These are phyloP conservation scores for Hyaloscypha hepaticicola DNA, from an alignment of 495 filamentous ascomycete species.

Conservation along the genomic window DNA sequence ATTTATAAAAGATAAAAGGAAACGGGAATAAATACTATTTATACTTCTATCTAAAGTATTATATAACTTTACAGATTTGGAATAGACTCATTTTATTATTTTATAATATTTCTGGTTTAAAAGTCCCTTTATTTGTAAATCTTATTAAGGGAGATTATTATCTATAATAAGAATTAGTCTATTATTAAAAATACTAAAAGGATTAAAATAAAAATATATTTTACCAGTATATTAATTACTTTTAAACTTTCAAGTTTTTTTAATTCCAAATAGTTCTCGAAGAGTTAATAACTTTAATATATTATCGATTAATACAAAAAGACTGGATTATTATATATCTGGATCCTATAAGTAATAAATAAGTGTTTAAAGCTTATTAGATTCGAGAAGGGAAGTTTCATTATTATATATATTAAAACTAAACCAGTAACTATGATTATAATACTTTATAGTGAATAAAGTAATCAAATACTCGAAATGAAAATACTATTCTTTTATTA, in stretches of 20 bases:
- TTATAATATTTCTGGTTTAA: constrained; percentile 13
- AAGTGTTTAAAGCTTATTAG: constrained; percentile 29
- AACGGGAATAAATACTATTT: constrained; percentile 19
- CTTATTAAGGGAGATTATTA: constrained; percentile 17
- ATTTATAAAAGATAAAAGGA: constrained; percentile 25
- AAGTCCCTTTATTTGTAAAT: constrained; percentile 10
- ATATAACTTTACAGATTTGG: not conserved
- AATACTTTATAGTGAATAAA: constrained; percentile 20
- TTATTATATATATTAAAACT: constrained; percentile 22
- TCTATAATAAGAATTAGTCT: constrained; percentile 28
- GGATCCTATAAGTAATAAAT: constrained; percentile 26
- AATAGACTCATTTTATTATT: constrained; percentile 11
- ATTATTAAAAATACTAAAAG: constrained; percentile 25
- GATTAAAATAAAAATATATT: constrained; percentile 27
- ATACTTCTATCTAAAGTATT: not conserved
- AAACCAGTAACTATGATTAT: constrained; percentile 29
- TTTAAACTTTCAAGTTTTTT: constrained; percentile 23
- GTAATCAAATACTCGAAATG: no score
- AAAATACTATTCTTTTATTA: no score
- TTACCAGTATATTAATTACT: constrained; percentile 17
- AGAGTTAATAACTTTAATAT: constrained; percentile 25
- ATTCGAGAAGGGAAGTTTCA: constrained; percentile 27
- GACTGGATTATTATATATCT: constrained; percentile 21
- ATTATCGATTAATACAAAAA: constrained; percentile 28
- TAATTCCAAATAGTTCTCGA: constrained; percentile 25